Percentiles rank a stretch among this genome's conserved stretches.
These are phyloP conservation scores for Yamadazyma friedrichii DNA, from an alignment of 1,139 yeast genomes.

Conservation along the genomic window DNA sequence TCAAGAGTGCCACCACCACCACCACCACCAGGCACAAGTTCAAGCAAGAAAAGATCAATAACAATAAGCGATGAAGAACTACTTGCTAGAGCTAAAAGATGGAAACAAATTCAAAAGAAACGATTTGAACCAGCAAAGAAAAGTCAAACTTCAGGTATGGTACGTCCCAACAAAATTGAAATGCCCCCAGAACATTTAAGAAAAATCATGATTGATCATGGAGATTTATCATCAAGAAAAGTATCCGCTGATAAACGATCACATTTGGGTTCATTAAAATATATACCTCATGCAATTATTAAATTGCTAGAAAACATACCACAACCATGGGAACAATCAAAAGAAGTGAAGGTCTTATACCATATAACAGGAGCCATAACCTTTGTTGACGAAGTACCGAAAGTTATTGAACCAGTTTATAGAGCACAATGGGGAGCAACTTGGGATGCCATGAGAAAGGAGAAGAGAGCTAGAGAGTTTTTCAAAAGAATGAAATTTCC, in stretches of 20 bases:
- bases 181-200: conserved; percentile 96
- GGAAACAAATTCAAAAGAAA: conserved; percentile 66
- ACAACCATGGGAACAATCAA: conserved; percentile 93
- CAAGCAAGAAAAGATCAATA: conserved; percentile 9
- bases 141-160: conserved; percentile 36
- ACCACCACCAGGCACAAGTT: conserved; percentile 13
- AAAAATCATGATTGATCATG: conserved; percentile 79
- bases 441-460: conserved; percentile 93
- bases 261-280: conserved; percentile 87
- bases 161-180: conserved; percentile 65
- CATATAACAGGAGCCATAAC: conserved; percentile 95
- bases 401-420: conserved; percentile 90
- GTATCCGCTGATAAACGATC: conserved; percentile 88
- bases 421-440: conserved; percentile 94
- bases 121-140: conserved; percentile 36
- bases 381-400: conserved; percentile 87
- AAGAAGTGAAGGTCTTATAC: conserved; percentile 84
- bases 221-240: conserved; percentile 77
- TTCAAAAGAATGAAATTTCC: conserved; percentile 93
- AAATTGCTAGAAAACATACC: conserved; percentile 96
- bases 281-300: conserved; percentile 91
- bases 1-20: conserved; percentile 15
- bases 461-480: conserved; percentile 85
- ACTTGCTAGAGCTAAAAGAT: conserved; percentile 50
- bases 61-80: conserved; percentile 21